Evolutionary conservation across 139 green algal species (phyloP).

Genomic region (Coelastrella sp.): DNA sequence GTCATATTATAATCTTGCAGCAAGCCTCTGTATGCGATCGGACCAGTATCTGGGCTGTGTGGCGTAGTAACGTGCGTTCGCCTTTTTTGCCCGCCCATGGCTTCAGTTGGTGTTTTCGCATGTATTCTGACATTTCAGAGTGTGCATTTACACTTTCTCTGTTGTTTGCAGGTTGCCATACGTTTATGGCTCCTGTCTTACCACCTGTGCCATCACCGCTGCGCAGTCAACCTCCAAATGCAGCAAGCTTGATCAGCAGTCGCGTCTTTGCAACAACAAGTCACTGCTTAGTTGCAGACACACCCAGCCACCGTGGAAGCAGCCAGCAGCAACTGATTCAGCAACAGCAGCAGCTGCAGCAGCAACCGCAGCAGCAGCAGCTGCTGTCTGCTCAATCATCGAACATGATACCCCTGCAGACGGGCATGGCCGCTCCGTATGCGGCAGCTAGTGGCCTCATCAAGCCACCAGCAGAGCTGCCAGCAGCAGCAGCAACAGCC

Average conservation of each 20-base stretch:
- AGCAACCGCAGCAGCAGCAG: slow-evolving; percentile 39
- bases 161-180: background rate
- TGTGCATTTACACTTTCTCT: no score
- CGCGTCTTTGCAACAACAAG: background rate
- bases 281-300: background rate
- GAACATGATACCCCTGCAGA: background rate
- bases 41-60: background rate
- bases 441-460: background rate
- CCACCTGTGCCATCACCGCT: background rate
- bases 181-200: background rate
- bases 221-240: background rate
- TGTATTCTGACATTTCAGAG: no score
- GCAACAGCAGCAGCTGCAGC: slow-evolving; percentile 38
- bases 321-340: background rate
- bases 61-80: background rate
- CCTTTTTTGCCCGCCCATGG: background rate
- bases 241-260: background rate
- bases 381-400: background rate
- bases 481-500: background rate
- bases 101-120: no score
- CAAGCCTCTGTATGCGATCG: background rate
- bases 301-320: background rate
- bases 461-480: background rate
- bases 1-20: background rate
- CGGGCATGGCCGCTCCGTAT: background rate